Base-by-base conservation (phyloP, 805 yeast species). In the Candida piceae region DNA sequence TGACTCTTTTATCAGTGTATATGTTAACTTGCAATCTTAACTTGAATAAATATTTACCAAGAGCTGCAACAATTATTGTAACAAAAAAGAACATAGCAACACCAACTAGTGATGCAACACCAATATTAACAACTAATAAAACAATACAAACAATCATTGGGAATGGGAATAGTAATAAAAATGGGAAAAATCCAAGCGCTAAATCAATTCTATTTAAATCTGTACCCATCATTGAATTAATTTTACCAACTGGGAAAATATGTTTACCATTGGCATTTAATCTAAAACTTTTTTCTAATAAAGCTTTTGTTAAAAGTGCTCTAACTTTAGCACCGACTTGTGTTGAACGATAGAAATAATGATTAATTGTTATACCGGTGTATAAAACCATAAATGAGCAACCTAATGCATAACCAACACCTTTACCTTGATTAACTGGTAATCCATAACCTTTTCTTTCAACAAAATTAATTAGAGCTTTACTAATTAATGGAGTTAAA, bases 401-500 rank as follows among this genome's bases (percentile, higher is more conserved):
- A n/a, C 89, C 94, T 30, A 88, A 60, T 5, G 89, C 78, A 50
- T 75, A 84, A 7, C 93, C 96, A 3, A 84, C 65, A 46, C 95
- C 96, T 41, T 66, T 68, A 25, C 80, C 84, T 36, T 64, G 60
- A 8, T 64, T 56, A 18, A 59, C 46, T 9, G 61, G 60, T 5
- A 68, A 56, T 4, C 71, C 71, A 20, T 64, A 57, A 6, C 67
- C 67, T 39, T 71, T 69, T 31, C 52, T 52, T 49, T 74, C 78
- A 19, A 84, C 85, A 46, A 74, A 84, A 31, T 67, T 66, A 39
- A 85, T 79, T 39, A 86, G 63, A 32, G 69, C 64, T 55, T 76
- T 77, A 9, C 84, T 79, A 4, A 86, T 50, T 48, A 86, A 65
- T 1, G 95, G 94, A 19, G 78, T 69, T 13, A 76, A 62, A 4